Conservation (phyloP, 768 basidiomycete genomes). For the Mycena floridula region DNA sequence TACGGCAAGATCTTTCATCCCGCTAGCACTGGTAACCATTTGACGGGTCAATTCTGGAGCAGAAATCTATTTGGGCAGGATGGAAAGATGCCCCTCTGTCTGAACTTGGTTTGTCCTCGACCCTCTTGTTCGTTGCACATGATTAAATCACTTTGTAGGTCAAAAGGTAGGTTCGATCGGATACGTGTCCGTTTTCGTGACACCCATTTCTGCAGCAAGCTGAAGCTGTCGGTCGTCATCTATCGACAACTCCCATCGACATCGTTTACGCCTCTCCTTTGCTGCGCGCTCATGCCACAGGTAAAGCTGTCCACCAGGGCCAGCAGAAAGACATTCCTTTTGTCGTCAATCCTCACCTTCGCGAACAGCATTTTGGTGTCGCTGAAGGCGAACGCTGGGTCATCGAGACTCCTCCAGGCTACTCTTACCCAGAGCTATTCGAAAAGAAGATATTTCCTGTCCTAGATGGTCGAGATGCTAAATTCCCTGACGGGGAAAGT, state of each 20-base stretch:
- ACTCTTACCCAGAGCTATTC: constrained; percentile 38
- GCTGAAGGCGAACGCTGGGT: constrained; percentile 63
- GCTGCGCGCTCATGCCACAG: constrained; percentile 58
- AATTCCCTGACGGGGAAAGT: constrained; percentile 66
- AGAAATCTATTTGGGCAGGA: constrained; percentile 63
- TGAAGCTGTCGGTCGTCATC: constrained; percentile 48
- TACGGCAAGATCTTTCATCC: constrained; percentile 30
- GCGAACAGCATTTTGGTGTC: constrained; percentile 68
- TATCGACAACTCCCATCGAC: constrained; percentile 41
- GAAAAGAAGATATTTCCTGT: constrained; percentile 49
- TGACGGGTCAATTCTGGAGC: background rate
- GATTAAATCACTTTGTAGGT: constrained; percentile 13
- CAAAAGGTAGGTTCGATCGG: background rate
- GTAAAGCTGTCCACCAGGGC: constrained; percentile 44
- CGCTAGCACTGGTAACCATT: background rate
- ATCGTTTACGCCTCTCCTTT: constrained; percentile 66
- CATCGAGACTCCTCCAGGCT: constrained; percentile 16
- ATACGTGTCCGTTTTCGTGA: background rate
- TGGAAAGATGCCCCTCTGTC: constrained; percentile 75
- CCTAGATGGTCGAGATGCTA: constrained; percentile 36
- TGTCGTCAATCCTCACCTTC: constrained; percentile 44
- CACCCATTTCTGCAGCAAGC: constrained; percentile 40
- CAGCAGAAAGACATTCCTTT: constrained; percentile 48
- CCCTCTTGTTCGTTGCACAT: constrained; percentile 18
- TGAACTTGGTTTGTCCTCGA: constrained; percentile 51